Evolutionary conservation across 306 rosid species (phyloP).

Genomic region (Lathyrus tuberosus): DNA sequence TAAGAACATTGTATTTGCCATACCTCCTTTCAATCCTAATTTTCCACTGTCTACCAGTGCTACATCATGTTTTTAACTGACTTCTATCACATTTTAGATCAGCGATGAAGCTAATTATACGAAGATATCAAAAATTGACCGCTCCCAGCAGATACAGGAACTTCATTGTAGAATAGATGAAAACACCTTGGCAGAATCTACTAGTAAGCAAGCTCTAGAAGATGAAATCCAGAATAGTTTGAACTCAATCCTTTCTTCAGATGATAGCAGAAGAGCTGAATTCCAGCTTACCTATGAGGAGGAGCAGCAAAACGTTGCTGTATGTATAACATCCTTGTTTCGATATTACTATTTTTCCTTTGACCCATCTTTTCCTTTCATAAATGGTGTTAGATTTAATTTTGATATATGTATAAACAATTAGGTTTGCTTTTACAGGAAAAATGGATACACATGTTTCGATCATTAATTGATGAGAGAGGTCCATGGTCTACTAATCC

Average conservation of each 20-base stretch:
- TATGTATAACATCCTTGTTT: conserved; percentile 47
- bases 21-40: conserved; percentile 5
- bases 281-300: conserved; percentile 85
- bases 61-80: conserved; percentile 34
- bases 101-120: conserved; percentile 79
- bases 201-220: conserved; percentile 68
- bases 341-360: background rate
- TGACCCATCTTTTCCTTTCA: conserved; percentile 10
- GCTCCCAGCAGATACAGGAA: conserved; percentile 75
- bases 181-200: conserved; percentile 61
- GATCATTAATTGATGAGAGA: conserved; percentile 94
- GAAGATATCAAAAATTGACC: conserved; percentile 66
- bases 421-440: conserved; percentile 63
- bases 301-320: conserved; percentile 89
- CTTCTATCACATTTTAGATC: conserved; percentile 57
- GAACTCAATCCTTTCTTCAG: conserved; percentile 68
- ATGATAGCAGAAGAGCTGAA: conserved; percentile 82
- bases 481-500: conserved; percentile 98
- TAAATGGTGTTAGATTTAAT: conserved; percentile 28
- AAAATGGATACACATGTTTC: conserved; percentile 96
- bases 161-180: conserved; percentile 72
- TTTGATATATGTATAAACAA: conserved; percentile 25
- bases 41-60: conserved; percentile 24
- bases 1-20: background rate
- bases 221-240: conserved; percentile 75